Conservation (phyloP, 345 rosid genomes). For the Gossypium bickii region DNA sequence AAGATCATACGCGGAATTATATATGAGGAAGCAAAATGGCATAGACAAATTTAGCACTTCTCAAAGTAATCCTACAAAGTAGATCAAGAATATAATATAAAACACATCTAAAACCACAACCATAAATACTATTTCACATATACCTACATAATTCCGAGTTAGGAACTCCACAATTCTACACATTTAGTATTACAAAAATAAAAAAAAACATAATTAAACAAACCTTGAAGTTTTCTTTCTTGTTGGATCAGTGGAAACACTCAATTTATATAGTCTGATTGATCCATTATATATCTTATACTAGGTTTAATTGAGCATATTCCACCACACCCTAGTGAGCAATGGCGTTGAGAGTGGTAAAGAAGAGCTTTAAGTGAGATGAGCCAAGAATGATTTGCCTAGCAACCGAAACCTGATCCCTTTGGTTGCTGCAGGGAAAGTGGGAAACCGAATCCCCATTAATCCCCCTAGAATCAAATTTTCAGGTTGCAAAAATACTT, state of each 20-base stretch:
- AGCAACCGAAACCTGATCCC: slow-evolving; percentile 19
- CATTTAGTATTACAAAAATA: neutral
- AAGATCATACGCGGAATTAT: no score
- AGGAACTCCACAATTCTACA: neutral
- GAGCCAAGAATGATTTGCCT: slow-evolving; percentile 41
- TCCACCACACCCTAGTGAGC: neutral
- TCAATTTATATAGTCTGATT: no score
- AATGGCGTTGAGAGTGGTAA: neutral
- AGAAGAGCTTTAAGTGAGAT: slow-evolving; percentile 50
- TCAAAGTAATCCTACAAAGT: neutral
- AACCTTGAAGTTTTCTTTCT: neutral
- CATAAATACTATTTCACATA: neutral
- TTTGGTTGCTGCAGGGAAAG: slow-evolving; percentile 32
- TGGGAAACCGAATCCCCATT: no score
- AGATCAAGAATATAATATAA: neutral
- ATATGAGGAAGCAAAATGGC: no score
- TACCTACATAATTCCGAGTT: neutral
- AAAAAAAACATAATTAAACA: neutral
- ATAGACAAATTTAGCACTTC: no score
- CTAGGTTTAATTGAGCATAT: slow-evolving; percentile 6
- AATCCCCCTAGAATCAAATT: slow-evolving; percentile 35
- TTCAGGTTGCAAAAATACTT: slow-evolving; percentile 57
- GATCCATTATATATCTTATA: neutral
- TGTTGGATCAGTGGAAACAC: neutral
- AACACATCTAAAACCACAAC: no score